Percentiles rank a stretch among this genome's conserved stretches.
phyloP scores from a whole-genome alignment of 2,329 filamentous ascomycete species.

The Phyllosticta citribraziliensis region DNA sequence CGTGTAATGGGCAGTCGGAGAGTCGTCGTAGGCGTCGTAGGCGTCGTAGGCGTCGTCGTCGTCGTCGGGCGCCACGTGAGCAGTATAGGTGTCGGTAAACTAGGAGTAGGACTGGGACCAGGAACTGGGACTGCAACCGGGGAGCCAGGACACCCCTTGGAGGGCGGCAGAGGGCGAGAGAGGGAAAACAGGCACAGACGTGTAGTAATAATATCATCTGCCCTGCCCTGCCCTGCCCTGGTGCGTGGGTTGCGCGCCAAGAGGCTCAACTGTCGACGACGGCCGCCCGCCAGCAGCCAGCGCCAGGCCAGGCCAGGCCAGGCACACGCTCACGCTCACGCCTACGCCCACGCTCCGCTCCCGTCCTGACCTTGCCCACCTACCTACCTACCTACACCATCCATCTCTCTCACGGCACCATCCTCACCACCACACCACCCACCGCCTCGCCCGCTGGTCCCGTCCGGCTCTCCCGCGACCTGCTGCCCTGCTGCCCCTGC shows the following conservation, averaged over 20 bases:
- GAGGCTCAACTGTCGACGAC: background rate
- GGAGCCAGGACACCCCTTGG: background rate
- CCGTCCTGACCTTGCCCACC: background rate
- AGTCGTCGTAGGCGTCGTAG: too few relatives aligned
- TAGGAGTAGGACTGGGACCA: too few relatives aligned
- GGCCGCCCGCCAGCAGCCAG: background rate
- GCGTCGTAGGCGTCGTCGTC: background rate
- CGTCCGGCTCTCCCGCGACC: constrained; percentile 6
- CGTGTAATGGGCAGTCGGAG: too few relatives aligned
- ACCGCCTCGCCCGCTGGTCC: constrained; percentile 3
- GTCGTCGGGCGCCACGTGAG: background rate
- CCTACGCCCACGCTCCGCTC: background rate
- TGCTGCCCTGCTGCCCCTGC: constrained; percentile 7
- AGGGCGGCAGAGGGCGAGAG: background rate
- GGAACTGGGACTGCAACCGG: too few relatives aligned
- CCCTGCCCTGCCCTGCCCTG: too few relatives aligned
- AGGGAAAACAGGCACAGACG: background rate
- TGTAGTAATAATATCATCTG: too few relatives aligned
- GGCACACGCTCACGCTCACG: background rate
- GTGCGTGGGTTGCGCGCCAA: background rate
- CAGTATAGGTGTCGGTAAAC: background rate
- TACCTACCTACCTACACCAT: constrained; percentile 4
- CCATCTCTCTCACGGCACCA: constrained; percentile 5
- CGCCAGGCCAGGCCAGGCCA: background rate
- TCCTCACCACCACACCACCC: constrained; percentile 1